These are phyloP conservation scores for Passalora sequoiae DNA, from an alignment of 2,329 filamentous ascomycete genomes.

Conservation along the genomic window DNA sequence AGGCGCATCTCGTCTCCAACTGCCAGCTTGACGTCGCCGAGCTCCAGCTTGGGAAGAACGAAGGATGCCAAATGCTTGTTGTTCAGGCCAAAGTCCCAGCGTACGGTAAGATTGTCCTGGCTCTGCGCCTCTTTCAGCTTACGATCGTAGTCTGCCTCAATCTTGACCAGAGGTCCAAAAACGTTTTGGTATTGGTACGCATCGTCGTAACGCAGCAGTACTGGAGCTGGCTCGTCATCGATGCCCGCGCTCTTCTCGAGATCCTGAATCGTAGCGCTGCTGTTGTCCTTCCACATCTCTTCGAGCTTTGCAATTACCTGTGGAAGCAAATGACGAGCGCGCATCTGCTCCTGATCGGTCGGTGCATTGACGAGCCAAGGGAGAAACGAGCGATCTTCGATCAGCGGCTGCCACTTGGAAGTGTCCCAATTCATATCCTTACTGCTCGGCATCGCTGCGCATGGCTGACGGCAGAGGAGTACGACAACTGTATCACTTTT, in stretches of 20 bases:
- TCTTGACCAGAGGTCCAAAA: slow-evolving; percentile 95
- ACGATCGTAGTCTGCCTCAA: slow-evolving; percentile 98
- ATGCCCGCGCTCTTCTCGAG: slow-evolving; percentile 86
- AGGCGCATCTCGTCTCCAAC: slow-evolving; percentile 98
- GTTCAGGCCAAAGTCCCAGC: slow-evolving; percentile 93
- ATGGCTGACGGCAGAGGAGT: slow-evolving; percentile 91
- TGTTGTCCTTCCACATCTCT: slow-evolving; percentile 97
- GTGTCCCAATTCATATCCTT: slow-evolving; percentile 99
- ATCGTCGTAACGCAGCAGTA: slow-evolving; percentile 90
- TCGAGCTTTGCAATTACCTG: slow-evolving; percentile 95
- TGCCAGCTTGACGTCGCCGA: slow-evolving; percentile 94
- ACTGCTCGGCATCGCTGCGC: slow-evolving; percentile 86
- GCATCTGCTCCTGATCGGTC: slow-evolving; percentile 90
- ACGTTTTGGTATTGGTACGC: slow-evolving; percentile 99
- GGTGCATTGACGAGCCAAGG: slow-evolving; percentile 87
- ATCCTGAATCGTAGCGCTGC: slow-evolving; percentile 79
- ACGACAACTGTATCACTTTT: slow-evolving; percentile 99
- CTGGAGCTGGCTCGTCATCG: slow-evolving; percentile 91
- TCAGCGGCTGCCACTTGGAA: slow-evolving; percentile 93
- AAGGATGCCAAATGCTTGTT: slow-evolving; percentile 97
- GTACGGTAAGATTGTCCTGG: slow-evolving; percentile 88
- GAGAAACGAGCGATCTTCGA: slow-evolving; percentile 92
- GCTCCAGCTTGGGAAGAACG: slow-evolving; percentile 90
- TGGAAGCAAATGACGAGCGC: slow-evolving; percentile 84
- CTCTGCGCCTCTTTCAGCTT: slow-evolving; percentile 98